Base-by-base conservation (phyloP, 1,284 basidiomycete species). In the Vanrija sp. region DNA sequence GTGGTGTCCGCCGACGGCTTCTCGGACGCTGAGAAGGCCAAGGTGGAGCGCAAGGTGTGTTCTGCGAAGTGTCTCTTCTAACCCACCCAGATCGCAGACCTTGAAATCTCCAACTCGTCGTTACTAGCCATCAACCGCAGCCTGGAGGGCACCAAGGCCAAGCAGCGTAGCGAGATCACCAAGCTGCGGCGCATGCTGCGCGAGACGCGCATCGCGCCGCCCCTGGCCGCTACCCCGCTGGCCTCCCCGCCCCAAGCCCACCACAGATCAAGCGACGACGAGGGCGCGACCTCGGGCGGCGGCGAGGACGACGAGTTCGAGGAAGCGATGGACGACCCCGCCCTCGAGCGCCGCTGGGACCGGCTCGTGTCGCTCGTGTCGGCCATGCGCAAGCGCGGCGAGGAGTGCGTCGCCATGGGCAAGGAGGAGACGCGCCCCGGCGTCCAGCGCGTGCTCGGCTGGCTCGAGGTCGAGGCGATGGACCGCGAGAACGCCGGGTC, bases 91-190 rank as follows among this genome's bases (percentile, higher is more conserved):
- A 65, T 73, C 39, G 72, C 72, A 15, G 73, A 75, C 57, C 53
- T 75, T 2, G 72, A 74, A 37, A 75, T 75, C 44, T 71, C 67
- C 10, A 75, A 75, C 51, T 64, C 68, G 9, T 71, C 68, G 41
- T 54, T 75, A 22, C 51, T 75, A 48, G 67, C 69, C 15, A 74
- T 75, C 62, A 75, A 75, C 54, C 66, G 67, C 23, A 65, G 62
- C 10, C 59, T 75, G 3, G 73, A 75, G 53, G 67, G 66, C 15
- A 66, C 67, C 3, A 72, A 70, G 60, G 62, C 68, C 9, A 68
- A 71, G 57, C 72, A 74, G 54, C 69, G 70, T 9, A 54, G 59
- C 22, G 72, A 74, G 51, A 70, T 74, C 20, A 37, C 67, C 23
- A 67, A 66, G 41, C 62, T 74, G 6, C 64, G 69, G n/a, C 61